Base-by-base conservation (phyloP, 2,329 filamentous ascomycete species). In the Teratosphaeria viscida region DNA sequence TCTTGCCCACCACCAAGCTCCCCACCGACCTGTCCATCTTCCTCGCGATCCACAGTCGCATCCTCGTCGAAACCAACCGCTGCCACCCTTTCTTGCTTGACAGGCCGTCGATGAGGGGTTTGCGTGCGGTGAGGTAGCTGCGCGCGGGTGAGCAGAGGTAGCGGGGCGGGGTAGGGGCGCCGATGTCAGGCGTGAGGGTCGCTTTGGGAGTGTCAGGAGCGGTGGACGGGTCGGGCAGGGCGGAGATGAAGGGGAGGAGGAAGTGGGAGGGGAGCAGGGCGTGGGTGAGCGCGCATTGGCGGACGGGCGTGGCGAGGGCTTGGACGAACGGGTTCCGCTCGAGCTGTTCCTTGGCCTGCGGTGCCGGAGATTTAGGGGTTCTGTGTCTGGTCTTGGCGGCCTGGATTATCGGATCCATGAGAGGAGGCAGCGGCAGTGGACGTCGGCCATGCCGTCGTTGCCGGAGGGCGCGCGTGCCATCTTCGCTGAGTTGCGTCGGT, bases 271-370 rank as follows among this genome's bases (percentile, higher is more conserved):
- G 88, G 6, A 89, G 71, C 1, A 68, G 67, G 0, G 71, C 68
- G 0, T 66, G 62, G 1, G 84, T 84, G 35, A 80, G 68, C 26
- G 72, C 67, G 66, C 86, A 89, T 59, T 70, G 65, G 58, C 88
- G 83, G 26, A 86, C 59, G 0, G 84, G 82, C 0, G 81, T 81
- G 34, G 82, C 81, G 26, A 91, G 79, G 6, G 84, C 82, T 53
- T 79, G 79, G 2, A 87, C 86, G 65, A 82, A 90, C 2, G 85
- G 78, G 64, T 88, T 91, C 43, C 78, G 77, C 34, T 75, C 75
- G 1, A 90, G 74, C 60, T 82, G 80, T 59, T 75, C 74, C 29
- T 75, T 71, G 26, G 72, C 65, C 60, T 74, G 73, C 35, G 76
- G 67, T 56, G 73, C 79, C 14, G 76, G 75, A 47, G 75, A 70